Evolutionary conservation across 805 yeast species (phyloP).

Genomic region (Cyberlindnera americana): DNA sequence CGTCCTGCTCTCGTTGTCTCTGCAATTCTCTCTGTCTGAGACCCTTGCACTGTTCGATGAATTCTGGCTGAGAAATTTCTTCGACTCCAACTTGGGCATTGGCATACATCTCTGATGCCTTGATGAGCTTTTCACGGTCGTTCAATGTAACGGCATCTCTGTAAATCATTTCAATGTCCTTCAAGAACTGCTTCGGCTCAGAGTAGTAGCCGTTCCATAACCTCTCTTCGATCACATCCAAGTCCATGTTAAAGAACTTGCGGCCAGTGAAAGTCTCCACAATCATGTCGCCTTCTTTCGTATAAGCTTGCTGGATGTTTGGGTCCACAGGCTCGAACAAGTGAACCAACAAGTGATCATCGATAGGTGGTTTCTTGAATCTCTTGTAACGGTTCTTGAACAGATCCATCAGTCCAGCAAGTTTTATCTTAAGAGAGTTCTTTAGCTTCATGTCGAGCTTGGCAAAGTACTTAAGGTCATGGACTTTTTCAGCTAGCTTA

Average conservation of each 20-base stretch:
- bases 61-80: constrained; percentile 72
- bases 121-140: constrained; percentile 76
- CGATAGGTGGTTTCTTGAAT: constrained; percentile 87
- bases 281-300: constrained; percentile 68
- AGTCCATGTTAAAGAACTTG: constrained; percentile 79
- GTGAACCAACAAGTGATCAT: constrained; percentile 68
- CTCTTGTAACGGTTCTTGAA: constrained; percentile 84
- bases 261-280: constrained; percentile 74
- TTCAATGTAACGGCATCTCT: constrained; percentile 69
- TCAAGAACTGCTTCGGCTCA: constrained; percentile 85
- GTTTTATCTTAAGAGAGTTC: constrained; percentile 77
- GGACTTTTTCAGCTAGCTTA: constrained; percentile 31
- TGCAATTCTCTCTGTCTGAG: constrained; percentile 62
- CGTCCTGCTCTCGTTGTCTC: constrained; percentile 32
- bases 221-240: constrained; percentile 91
- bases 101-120: constrained; percentile 93
- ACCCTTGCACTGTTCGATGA: constrained; percentile 72
- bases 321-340: constrained; percentile 60
- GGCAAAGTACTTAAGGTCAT: constrained; percentile 40
- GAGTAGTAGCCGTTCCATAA: constrained; percentile 95
- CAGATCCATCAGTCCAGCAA: constrained; percentile 85
- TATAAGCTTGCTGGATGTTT: constrained; percentile 37
- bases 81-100: constrained; percentile 95
- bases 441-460: constrained; percentile 77
- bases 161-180: constrained; percentile 81